These are phyloP conservation scores for Leucogyrophana mollusca DNA, from an alignment of 768 basidiomycete genomes.

Conservation along the genomic window DNA sequence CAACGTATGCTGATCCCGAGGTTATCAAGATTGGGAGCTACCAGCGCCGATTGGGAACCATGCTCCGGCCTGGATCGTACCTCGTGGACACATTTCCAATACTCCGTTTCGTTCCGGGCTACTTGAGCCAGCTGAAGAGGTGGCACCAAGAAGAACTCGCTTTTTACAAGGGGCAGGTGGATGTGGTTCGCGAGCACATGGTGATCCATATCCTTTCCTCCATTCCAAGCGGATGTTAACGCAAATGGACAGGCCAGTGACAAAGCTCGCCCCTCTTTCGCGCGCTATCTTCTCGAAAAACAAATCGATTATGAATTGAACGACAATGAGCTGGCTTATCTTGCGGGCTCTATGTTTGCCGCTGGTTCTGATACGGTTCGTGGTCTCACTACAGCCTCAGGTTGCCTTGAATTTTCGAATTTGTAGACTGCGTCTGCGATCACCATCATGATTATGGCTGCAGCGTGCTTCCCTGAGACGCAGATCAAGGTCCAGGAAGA, in stretches of 20 bases:
- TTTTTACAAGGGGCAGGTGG: slow-evolving; percentile 37
- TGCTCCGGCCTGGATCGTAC: slow-evolving; percentile 23
- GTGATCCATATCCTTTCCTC: no score
- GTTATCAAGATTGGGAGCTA: slow-evolving; percentile 16
- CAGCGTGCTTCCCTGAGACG: slow-evolving; percentile 47
- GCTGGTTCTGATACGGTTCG: slow-evolving; percentile 53
- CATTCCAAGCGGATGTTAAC: no score
- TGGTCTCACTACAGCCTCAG: background rate
- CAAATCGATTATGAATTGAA: slow-evolving; percentile 46
- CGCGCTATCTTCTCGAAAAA: slow-evolving; percentile 48
- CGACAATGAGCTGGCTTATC: slow-evolving; percentile 50
- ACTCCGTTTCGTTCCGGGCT: slow-evolving; percentile 48
- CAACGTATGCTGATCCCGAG: slow-evolving; percentile 7
- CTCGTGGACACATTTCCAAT: slow-evolving; percentile 28
- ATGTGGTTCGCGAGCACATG: slow-evolving; percentile 6
- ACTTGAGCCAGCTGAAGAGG: slow-evolving; percentile 47
- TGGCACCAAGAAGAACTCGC: slow-evolving; percentile 50
- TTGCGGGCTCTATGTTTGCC: slow-evolving; percentile 58
- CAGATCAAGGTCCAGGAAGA: slow-evolving; percentile 47
- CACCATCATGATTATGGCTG: slow-evolving; percentile 47
- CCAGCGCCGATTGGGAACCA: slow-evolving; percentile 19
- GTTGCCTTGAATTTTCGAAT: background rate
- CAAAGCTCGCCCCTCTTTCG: slow-evolving; percentile 33
- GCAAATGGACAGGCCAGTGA: slow-evolving; percentile 5
- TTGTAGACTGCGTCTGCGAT: slow-evolving; percentile 46